A percentile compares a stretch with the other conserved stretches of the same genome.
Evolutionary conservation across 371 early-diverging fungal genomes (phyloP).

Genomic region (Rozella allomycis): DNA sequence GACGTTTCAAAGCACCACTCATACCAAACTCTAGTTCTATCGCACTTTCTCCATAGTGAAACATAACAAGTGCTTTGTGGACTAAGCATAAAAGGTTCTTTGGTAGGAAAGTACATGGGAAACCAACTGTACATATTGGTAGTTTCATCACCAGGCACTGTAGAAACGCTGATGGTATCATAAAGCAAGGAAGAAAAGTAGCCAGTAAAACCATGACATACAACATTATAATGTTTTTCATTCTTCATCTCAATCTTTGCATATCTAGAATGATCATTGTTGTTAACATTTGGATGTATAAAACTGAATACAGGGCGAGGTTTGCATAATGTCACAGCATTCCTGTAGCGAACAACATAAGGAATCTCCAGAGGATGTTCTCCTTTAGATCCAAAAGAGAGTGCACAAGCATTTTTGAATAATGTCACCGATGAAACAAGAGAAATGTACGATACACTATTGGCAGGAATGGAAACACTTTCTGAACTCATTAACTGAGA

Average conservation of each 20-base stretch:
- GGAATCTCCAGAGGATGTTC: conserved; percentile 53
- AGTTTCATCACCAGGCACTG: conserved; percentile 59
- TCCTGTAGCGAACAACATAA: conserved; percentile 65
- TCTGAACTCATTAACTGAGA: conserved; percentile 50
- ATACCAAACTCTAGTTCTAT: no score
- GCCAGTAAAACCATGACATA: conserved; percentile 66
- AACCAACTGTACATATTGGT: conserved; percentile 91
- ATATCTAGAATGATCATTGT: neutral
- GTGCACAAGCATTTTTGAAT: conserved; percentile 12
- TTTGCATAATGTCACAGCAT: conserved; percentile 31
- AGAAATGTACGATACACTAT: conserved; percentile 55
- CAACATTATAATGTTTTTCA: neutral
- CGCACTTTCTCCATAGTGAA: no score
- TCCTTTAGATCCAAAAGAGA: conserved; percentile 37
- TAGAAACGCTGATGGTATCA: conserved; percentile 57
- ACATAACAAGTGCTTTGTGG: no score
- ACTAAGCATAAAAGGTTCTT: no score
- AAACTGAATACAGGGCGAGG: conserved; percentile 60
- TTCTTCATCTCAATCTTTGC: no score
- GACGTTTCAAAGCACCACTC: no score
- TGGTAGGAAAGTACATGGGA: conserved; percentile 76
- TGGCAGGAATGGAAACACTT: conserved; percentile 69
- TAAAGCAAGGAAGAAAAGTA: conserved; percentile 79
- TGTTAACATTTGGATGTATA: conserved; percentile 31
- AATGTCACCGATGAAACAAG: conserved; percentile 68